These are phyloP conservation scores for Macrophomina tecta DNA, from an alignment of 2,329 filamentous ascomycete genomes.

Conservation along the genomic window DNA sequence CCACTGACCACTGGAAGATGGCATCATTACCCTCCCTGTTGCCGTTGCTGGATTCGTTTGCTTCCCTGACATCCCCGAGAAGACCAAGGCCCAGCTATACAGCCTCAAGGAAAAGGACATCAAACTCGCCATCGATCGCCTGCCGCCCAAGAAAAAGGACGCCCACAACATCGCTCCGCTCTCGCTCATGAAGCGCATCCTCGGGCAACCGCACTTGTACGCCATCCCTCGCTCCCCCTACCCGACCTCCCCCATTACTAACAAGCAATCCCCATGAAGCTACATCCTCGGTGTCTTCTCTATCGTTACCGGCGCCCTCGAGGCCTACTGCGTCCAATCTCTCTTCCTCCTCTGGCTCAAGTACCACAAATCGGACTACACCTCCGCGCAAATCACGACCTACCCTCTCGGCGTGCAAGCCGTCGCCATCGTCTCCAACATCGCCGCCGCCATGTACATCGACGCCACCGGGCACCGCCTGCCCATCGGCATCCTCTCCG, in stretches of 20 bases:
- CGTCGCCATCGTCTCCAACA: conserved; percentile 60
- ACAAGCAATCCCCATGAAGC: conserved; percentile 32
- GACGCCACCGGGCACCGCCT: conserved; percentile 45
- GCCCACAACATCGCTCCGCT: conserved; percentile 36
- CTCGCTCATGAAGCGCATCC: conserved; percentile 35
- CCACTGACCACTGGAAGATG: conserved; percentile 34
- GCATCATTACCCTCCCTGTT: conserved; percentile 39
- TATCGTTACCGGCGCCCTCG: conserved; percentile 42
- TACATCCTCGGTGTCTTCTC: conserved; percentile 51
- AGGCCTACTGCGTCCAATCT: conserved; percentile 37
- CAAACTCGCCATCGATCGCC: conserved; percentile 36
- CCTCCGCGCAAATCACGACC: conserved; percentile 49
- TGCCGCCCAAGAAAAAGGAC: conserved; percentile 37
- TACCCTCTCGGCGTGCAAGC: conserved; percentile 64
- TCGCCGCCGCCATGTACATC: conserved; percentile 46
- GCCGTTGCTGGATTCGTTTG: conserved; percentile 38
- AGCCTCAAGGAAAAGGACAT: conserved; percentile 38
- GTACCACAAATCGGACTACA: conserved; percentile 51
- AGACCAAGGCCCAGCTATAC: conserved; percentile 31
- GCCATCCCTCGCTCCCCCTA: neutral
- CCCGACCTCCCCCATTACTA: neutral
- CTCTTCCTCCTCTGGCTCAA: conserved; percentile 42
- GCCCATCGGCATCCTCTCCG: conserved; percentile 45
- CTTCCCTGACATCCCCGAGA: conserved; percentile 39
- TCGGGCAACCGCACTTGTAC: conserved; percentile 24